Evolutionary conservation across 2,329 filamentous ascomycete genomes (phyloP).

Genomic region (Colletotrichum aenigma): DNA sequence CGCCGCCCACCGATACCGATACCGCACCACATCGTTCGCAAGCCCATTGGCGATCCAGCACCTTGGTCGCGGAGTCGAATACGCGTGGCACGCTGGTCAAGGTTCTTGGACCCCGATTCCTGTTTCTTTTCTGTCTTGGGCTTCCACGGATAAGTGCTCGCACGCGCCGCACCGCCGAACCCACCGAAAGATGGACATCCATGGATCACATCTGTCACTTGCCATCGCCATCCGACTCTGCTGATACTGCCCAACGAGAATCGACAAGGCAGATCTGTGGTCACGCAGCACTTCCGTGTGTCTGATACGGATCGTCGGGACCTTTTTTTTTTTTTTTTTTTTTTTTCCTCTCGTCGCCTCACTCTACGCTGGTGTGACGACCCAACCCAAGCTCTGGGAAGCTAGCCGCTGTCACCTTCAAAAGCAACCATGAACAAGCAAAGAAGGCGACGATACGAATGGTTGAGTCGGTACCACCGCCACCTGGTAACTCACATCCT

Average conservation of each 20-base stretch:
- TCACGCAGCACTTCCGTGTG: neutral
- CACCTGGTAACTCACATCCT: neutral
- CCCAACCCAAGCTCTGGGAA: neutral
- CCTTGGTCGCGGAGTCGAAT: constrained; percentile 5
- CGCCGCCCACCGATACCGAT: neutral
- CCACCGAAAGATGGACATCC: neutral
- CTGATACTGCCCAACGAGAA: neutral
- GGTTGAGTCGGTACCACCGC: neutral
- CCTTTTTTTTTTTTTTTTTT: neutral
- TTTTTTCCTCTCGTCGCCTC: neutral
- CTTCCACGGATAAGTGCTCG: neutral
- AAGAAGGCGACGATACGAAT: neutral
- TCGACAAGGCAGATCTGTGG: neutral
- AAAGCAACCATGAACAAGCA: neutral
- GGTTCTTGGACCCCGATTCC: neutral
- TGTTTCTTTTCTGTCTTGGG: neutral
- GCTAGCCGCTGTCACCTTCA: neutral
- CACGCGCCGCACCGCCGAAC: neutral
- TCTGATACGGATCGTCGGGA: neutral
- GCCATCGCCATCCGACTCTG: neutral
- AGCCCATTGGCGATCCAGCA: constrained; percentile 8
- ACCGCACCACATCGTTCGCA: neutral
- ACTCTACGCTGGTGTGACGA: neutral
- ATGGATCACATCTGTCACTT: neutral
- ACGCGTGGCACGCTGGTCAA: neutral